Percentiles rank a stretch among this genome's conserved stretches.
Conservation (phyloP, 2,329 filamentous ascomycete genomes). For the Penicillium psychrosexuale region DNA sequence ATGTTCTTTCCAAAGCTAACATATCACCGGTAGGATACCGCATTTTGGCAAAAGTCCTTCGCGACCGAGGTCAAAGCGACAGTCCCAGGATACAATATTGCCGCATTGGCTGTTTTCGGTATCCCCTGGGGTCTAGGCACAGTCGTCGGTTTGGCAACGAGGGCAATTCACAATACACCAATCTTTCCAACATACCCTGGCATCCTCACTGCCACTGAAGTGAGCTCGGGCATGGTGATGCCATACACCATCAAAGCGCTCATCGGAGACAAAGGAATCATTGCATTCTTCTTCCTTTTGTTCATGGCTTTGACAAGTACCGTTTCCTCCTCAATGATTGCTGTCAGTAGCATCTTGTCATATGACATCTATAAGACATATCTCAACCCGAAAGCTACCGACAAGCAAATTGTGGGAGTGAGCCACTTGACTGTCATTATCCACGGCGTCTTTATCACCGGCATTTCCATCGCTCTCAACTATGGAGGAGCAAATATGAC, state of each 20-base stretch:
- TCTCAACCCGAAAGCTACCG: slow-evolving; percentile 47
- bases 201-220: slow-evolving; percentile 40
- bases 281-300: slow-evolving; percentile 47
- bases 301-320: slow-evolving; percentile 55
- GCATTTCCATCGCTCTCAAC: slow-evolving; percentile 47
- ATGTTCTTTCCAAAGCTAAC: not conserved
- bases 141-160: slow-evolving; percentile 46
- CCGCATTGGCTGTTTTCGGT: slow-evolving; percentile 45
- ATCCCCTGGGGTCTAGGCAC: slow-evolving; percentile 50
- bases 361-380: slow-evolving; percentile 54
- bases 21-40: slow-evolving; percentile 39
- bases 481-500: slow-evolving; percentile 52
- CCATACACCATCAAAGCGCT: slow-evolving; percentile 47
- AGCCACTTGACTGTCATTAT: slow-evolving; percentile 50
- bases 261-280: slow-evolving; percentile 44
- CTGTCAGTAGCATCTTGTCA: slow-evolving; percentile 51
- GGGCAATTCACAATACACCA: slow-evolving; percentile 47
- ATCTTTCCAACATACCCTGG: slow-evolving; percentile 47
- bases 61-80: slow-evolving; percentile 48
- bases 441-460: slow-evolving; percentile 50
- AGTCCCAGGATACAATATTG: slow-evolving; percentile 49
- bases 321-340: slow-evolving; percentile 51
- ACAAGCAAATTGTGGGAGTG: slow-evolving; percentile 43
- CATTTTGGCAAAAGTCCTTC: slow-evolving; percentile 55
- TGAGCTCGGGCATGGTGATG: slow-evolving; percentile 49